phyloP scores from a whole-genome alignment of 2,329 filamentous ascomycete genomes.

The Aspergillus neoniger region DNA sequence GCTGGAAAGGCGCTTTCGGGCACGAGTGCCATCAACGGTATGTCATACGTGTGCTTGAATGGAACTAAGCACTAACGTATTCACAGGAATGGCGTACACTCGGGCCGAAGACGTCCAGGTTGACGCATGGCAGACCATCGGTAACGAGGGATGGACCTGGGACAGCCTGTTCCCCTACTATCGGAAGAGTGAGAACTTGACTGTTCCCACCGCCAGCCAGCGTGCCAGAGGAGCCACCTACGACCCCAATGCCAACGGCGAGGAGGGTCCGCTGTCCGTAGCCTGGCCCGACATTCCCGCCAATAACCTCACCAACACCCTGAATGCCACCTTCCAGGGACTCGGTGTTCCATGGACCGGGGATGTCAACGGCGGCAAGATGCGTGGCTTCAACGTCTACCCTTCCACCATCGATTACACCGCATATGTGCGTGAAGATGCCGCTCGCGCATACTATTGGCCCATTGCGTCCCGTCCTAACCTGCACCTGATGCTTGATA shows the following conservation, averaged over 20 bases:
- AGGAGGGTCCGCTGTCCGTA: conserved; percentile 33
- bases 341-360: conserved; percentile 34
- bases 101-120: conserved; percentile 40
- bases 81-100: conserved; percentile 40
- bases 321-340: conserved; percentile 43
- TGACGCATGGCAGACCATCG: conserved; percentile 37
- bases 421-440: conserved; percentile 47
- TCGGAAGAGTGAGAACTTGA: conserved; percentile 31
- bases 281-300: conserved; percentile 23
- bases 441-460: conserved; percentile 52
- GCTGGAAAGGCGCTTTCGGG: conserved; percentile 49
- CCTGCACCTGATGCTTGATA: conserved; percentile 26
- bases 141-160: conserved; percentile 37
- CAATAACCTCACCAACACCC: conserved; percentile 24
- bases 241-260: conserved; percentile 31
- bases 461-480: conserved; percentile 38
- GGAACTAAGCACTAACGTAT: background rate
- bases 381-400: conserved; percentile 48
- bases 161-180: conserved; percentile 32
- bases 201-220: conserved; percentile 27
- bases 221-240: conserved; percentile 31
- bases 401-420: conserved; percentile 46
- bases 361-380: conserved; percentile 49
- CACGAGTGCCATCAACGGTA: conserved; percentile 47
- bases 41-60: background rate